Conservation (phyloP, 2,329 filamentous ascomycete genomes). For the Cladosporium sp. region DNA sequence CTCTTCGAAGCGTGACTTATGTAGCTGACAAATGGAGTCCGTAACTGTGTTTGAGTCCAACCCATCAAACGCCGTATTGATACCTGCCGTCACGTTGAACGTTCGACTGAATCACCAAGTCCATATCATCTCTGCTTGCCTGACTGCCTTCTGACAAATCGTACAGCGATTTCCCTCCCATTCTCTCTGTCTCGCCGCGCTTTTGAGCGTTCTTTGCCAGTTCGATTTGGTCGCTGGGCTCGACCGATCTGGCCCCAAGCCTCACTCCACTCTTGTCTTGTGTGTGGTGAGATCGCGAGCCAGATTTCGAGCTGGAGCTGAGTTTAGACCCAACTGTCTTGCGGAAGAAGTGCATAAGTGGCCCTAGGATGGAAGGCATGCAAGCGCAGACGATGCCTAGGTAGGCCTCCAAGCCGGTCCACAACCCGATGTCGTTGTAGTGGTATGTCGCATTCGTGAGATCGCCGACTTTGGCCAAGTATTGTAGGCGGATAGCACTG, state of each 20-base stretch:
- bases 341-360: constrained; percentile 13
- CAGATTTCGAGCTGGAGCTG: background rate
- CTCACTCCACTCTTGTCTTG: background rate
- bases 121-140: background rate
- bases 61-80: background rate
- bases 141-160: background rate
- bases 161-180: background rate
- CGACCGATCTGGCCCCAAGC: background rate
- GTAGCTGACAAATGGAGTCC: background rate
- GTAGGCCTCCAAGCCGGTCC: constrained; percentile 30
- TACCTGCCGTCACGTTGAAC: constrained; percentile 1
- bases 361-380: constrained; percentile 26
- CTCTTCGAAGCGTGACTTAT: background rate
- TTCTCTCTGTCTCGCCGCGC: background rate
- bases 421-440: constrained; percentile 28
- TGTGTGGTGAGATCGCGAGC: background rate
- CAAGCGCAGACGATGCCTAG: constrained; percentile 30
- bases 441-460: constrained; percentile 29
- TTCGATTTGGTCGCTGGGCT: constrained; percentile 6
- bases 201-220: background rate
- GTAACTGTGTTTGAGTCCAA: background rate
- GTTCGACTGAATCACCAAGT: constrained; percentile 11
- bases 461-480: constrained; percentile 19
- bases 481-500: constrained; percentile 25
- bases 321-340: background rate